Evolutionary conservation across 2,329 filamentous ascomycete species (phyloP).

Genomic region (Lasiodiplodia citricola): DNA sequence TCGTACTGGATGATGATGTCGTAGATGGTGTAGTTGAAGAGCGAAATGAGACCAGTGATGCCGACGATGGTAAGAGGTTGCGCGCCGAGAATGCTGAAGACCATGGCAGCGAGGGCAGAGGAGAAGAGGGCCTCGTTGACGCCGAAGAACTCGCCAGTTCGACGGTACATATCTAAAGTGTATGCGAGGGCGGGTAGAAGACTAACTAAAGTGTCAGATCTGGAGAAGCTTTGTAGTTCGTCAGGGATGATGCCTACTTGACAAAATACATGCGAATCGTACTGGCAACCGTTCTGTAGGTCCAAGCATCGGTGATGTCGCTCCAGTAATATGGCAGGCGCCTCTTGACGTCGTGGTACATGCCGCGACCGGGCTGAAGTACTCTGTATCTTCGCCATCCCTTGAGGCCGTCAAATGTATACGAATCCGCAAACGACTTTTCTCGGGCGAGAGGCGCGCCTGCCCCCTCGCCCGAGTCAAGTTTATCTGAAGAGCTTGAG

Average conservation of each 20-base stretch:
- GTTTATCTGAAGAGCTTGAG: neutral
- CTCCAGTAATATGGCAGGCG: slow-evolving; percentile 62
- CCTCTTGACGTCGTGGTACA: slow-evolving; percentile 60
- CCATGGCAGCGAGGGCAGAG: slow-evolving; percentile 60
- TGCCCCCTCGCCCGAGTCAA: neutral
- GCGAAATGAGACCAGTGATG: slow-evolving; percentile 55
- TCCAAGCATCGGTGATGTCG: slow-evolving; percentile 61
- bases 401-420: slow-evolving; percentile 42
- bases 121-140: slow-evolving; percentile 63
- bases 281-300: slow-evolving; percentile 60
- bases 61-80: slow-evolving; percentile 64
- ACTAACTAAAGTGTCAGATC: slow-evolving; percentile 34
- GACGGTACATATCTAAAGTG: slow-evolving; percentile 62
- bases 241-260: slow-evolving; percentile 44
- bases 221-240: slow-evolving; percentile 16
- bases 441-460: slow-evolving; percentile 35
- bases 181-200: slow-evolving; percentile 65
- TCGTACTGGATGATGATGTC: slow-evolving; percentile 60
- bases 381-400: slow-evolving; percentile 51
- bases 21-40: slow-evolving; percentile 67
- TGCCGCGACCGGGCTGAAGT: slow-evolving; percentile 55
- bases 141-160: slow-evolving; percentile 61
- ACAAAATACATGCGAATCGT: slow-evolving; percentile 66
- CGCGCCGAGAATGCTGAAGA: slow-evolving; percentile 58
- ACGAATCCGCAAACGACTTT: slow-evolving; percentile 32